Base-by-base conservation (phyloP, 805 yeast species). In the Metschnikowia lunata region DNA sequence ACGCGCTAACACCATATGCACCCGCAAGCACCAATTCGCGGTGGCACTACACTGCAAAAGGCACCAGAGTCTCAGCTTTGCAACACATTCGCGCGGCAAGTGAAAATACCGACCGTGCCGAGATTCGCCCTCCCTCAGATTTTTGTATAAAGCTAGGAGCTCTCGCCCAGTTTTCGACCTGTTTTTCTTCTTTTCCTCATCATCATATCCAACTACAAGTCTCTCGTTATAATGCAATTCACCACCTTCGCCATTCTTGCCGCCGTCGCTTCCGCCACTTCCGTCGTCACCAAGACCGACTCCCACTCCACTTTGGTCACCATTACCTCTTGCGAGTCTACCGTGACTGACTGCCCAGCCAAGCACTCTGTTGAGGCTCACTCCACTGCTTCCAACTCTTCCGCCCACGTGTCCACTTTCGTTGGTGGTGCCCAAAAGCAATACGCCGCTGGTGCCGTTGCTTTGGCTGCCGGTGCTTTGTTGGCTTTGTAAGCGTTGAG, bases 271-370 rank as follows among this genome's bases (percentile, higher is more conserved):
- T 56, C 63, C 44, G 68, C 64, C 51, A 61, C 66, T 37, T 59
- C 63, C 45, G 57, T 67, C 55, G 69, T 71, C 51, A 57, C 62
- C 37, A 39, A 42, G 41, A 47, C 54, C 40, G 48, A 42, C 42
- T 30, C 34, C 26, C 40, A 41, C 42, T 60, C 71, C 50, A 66
- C 71, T 52, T 61, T 71, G 58, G 76, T 63, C 48, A 72, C 80
- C 62, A 61, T 73, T 71, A 68, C 74, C 54, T 63, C 70, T 46
- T 74, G 78, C 64, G 75, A 52, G 40, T 52, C 69, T 15, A 56
- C 58, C 41, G 76, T 73, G 59, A 74, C 79, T 52, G 57, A 67
- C 69, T 76, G 81, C 67, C 79, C 79, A 61, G 66, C 64, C 47
- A 46, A 42, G 34, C 45, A 48, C 43, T 18, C 45, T 26, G 23